Conservation (phyloP, 176 grass and related monocot species). For the Carex myosuroides region DNA sequence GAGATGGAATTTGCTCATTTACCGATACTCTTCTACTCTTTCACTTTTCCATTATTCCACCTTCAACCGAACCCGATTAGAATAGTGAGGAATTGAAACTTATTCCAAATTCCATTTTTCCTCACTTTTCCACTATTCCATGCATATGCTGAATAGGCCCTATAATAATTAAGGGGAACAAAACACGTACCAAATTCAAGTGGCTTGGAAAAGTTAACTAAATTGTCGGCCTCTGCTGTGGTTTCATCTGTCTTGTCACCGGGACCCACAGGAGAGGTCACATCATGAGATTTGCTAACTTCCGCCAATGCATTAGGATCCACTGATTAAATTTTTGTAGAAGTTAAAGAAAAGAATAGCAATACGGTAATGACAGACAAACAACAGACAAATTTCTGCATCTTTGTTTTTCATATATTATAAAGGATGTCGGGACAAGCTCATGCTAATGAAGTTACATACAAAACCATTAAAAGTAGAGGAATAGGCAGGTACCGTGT, state of each 20-base stretch:
- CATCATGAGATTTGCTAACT: neutral
- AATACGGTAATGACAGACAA: neutral
- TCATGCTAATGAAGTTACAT: neutral
- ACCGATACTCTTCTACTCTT: too few relatives aligned
- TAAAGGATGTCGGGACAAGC: neutral
- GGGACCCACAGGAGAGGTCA: neutral
- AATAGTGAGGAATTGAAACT: too few relatives aligned
- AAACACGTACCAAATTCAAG: slow-evolving; percentile 11
- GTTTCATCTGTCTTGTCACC: neutral
- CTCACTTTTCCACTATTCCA: too few relatives aligned
- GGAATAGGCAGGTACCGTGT: neutral
- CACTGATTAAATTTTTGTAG: neutral
- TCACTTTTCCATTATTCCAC: too few relatives aligned
- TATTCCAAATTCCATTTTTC: too few relatives aligned
- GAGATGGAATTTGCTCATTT: too few relatives aligned
- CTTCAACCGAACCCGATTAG: too few relatives aligned
- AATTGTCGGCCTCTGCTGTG: neutral
- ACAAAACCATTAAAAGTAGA: neutral
- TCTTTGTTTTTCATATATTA: neutral
- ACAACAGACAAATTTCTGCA: neutral
- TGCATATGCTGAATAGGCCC: too few relatives aligned
- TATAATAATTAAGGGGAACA: neutral
- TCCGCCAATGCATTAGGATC: neutral
- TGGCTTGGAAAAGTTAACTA: neutral
- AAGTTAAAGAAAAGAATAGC: neutral